These are phyloP conservation scores for Nigrospora sphaerica DNA, from an alignment of 2,329 filamentous ascomycete species.

Conservation along the genomic window DNA sequence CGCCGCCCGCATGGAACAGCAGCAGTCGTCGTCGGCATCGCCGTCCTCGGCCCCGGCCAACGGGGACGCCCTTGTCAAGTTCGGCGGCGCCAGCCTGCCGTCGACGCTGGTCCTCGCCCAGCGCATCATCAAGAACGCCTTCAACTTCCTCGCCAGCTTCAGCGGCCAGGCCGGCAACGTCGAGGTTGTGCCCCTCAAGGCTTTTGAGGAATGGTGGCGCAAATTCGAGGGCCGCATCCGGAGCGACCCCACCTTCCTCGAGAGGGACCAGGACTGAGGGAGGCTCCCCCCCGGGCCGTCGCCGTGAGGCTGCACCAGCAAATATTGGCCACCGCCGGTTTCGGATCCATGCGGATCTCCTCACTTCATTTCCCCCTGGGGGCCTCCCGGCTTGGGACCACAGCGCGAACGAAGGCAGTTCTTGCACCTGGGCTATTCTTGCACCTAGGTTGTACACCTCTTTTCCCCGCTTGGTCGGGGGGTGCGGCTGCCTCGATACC, in stretches of 20 bases:
- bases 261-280: slow-evolving; percentile 51
- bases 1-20: slow-evolving; percentile 52
- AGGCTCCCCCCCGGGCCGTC: too few relatives aligned
- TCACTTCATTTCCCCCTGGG: too few relatives aligned
- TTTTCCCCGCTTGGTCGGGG: too few relatives aligned
- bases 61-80: slow-evolving; percentile 16
- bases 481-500: too few relatives aligned
- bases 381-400: too few relatives aligned
- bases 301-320: too few relatives aligned
- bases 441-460: too few relatives aligned
- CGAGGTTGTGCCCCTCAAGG: slow-evolving; percentile 88
- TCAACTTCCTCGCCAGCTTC: slow-evolving; percentile 92
- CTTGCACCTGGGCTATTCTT: too few relatives aligned
- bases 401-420: too few relatives aligned
- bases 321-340: too few relatives aligned
- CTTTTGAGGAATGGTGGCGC: slow-evolving; percentile 95
- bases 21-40: slow-evolving; percentile 7
- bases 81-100: slow-evolving; percentile 9
- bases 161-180: slow-evolving; percentile 59
- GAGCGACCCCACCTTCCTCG: slow-evolving; percentile 81
- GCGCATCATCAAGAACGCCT: slow-evolving; percentile 91
- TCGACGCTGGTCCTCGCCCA: slow-evolving; percentile 79
- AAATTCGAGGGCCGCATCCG: slow-evolving; percentile 90
- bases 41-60: not conserved
- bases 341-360: too few relatives aligned